These are phyloP conservation scores for Helicostylum pulchrum DNA, from an alignment of 192 early-diverging fungal species.

Conservation along the genomic window DNA sequence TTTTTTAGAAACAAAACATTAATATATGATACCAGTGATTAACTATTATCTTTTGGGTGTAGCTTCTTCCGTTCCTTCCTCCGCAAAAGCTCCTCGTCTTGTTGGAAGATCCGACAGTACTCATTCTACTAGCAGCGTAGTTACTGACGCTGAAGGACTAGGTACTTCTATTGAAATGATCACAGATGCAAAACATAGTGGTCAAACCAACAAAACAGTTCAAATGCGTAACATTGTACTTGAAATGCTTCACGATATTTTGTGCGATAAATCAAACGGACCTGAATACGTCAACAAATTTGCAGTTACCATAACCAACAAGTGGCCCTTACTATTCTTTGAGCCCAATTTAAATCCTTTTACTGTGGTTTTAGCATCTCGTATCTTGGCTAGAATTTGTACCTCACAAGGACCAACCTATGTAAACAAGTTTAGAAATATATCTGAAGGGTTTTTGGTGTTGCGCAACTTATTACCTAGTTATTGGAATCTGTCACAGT, in stretches of 20 bases:
- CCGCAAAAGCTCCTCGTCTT: neutral
- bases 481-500: slow-evolving; percentile 55
- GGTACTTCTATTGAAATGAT: slow-evolving; percentile 3
- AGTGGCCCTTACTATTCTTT: slow-evolving; percentile 65
- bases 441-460: slow-evolving; percentile 56
- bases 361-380: slow-evolving; percentile 50
- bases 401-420: slow-evolving; percentile 45
- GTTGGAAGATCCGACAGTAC: neutral
- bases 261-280: slow-evolving; percentile 46
- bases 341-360: slow-evolving; percentile 47
- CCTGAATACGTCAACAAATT: slow-evolving; percentile 49
- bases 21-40: neutral
- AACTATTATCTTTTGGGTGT: neutral
- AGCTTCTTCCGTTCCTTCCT: neutral
- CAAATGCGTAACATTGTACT: slow-evolving; percentile 45
- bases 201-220: slow-evolving; percentile 5
- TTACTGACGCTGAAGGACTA: neutral
- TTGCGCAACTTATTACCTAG: slow-evolving; percentile 51
- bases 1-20: neutral
- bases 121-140: neutral
- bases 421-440: slow-evolving; percentile 46
- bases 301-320: slow-evolving; percentile 52
- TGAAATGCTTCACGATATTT: slow-evolving; percentile 64
- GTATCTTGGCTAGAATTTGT: slow-evolving; percentile 50
- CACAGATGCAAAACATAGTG: slow-evolving; percentile 10